Percentiles rank a stretch among this genome's conserved stretches.
Conservation (phyloP, 495 filamentous ascomycete genomes). For the Tuber borchii region DNA sequence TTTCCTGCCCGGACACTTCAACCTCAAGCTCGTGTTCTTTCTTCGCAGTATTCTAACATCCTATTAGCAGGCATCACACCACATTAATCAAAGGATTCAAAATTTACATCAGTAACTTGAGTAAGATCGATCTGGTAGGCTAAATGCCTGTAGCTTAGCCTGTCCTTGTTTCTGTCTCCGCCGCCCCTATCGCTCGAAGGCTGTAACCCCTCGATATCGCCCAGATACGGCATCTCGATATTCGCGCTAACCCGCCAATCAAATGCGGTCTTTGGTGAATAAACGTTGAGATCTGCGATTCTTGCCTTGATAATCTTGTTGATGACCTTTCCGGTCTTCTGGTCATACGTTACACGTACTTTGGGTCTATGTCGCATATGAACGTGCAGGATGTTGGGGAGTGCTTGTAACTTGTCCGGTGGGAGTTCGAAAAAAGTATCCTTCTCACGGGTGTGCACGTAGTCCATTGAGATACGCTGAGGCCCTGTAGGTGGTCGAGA, state of each 20-base stretch:
- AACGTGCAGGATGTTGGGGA: conserved; percentile 53
- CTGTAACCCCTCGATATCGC: conserved; percentile 54
- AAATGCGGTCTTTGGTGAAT: conserved; percentile 61
- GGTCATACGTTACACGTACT: conserved; percentile 71
- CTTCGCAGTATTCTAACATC: conserved; percentile 45
- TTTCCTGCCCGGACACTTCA: conserved; percentile 61
- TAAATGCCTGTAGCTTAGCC: conserved; percentile 77
- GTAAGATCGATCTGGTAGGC: conserved; percentile 85
- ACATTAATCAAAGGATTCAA: conserved; percentile 1
- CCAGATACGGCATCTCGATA: conserved; percentile 79
- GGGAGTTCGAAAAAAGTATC: conserved; percentile 79
- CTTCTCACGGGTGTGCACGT: conserved; percentile 69
- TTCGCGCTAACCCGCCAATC: conserved; percentile 88
- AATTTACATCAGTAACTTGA: conserved; percentile 67
- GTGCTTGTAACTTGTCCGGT: conserved; percentile 46
- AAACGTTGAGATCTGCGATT: conserved; percentile 74
- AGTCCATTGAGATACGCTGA: conserved; percentile 63
- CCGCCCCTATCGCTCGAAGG: conserved; percentile 35
- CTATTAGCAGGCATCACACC: conserved; percentile 26
- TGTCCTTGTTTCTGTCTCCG: conserved; percentile 69
- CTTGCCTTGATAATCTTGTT: conserved; percentile 85
- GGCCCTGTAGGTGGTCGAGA: conserved; percentile 45
- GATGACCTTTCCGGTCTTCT: conserved; percentile 61
- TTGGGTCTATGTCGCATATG: conserved; percentile 54
- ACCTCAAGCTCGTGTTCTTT: conserved; percentile 88